These are phyloP conservation scores for Fulvia fulva DNA, from an alignment of 2,329 filamentous ascomycete species.

Conservation along the genomic window DNA sequence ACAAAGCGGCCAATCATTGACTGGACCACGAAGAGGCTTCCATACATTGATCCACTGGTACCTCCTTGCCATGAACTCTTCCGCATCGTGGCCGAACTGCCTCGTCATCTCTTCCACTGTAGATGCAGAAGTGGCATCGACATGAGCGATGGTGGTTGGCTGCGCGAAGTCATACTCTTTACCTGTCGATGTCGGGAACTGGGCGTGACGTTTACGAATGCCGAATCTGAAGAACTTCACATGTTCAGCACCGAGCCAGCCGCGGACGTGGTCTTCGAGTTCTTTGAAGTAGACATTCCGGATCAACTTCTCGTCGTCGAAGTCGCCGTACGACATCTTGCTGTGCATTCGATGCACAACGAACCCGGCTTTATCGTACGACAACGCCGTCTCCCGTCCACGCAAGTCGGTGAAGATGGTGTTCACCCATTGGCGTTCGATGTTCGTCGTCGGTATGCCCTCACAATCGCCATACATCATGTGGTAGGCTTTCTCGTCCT, in stretches of 20 bases:
- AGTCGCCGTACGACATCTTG: constrained; percentile 8
- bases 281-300: constrained; percentile 8
- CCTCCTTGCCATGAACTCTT: background rate
- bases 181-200: constrained; percentile 7
- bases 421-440: background rate
- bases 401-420: constrained; percentile 7
- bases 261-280: constrained; percentile 1
- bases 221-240: constrained; percentile 10
- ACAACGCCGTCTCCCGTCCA: background rate
- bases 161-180: constrained; percentile 9
- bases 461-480: constrained; percentile 7
- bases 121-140: constrained; percentile 7
- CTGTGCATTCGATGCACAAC: background rate
- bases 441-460: constrained; percentile 7
- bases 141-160: constrained; percentile 10
- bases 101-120: background rate
- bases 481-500: constrained; percentile 7
- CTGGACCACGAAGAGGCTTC: constrained; percentile 4
- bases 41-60: constrained; percentile 11
- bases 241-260: background rate
- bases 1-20: constrained; percentile 11
- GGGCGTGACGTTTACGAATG: constrained; percentile 7
- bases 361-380: background rate
- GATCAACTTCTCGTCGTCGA: constrained; percentile 1
- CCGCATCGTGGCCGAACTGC: constrained; percentile 3